Percentiles rank a stretch among this genome's conserved stretches.
phyloP scores from a whole-genome alignment of 2,329 filamentous ascomycete species.

The Pseudogymnoascus sp. region DNA sequence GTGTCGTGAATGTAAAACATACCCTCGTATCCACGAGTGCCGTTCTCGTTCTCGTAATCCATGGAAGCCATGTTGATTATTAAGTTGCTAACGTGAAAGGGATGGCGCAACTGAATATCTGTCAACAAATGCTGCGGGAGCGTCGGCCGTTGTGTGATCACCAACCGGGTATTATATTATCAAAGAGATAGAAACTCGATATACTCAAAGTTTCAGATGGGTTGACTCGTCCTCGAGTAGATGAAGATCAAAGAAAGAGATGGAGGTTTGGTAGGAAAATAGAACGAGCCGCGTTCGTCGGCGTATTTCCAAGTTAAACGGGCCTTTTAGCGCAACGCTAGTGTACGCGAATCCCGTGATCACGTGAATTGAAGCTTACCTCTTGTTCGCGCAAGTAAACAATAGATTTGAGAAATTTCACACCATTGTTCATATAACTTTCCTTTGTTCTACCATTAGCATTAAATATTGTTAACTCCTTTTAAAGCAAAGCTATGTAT shows the following conservation, averaged over 20 bases:
- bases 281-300: not conserved
- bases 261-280: conserved; percentile 6
- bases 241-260: conserved; percentile 8
- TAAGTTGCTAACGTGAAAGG: conserved; percentile 16
- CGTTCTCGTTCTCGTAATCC: conserved; percentile 63
- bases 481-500: not conserved
- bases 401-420: not conserved
- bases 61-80: conserved; percentile 44
- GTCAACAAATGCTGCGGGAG: not conserved
- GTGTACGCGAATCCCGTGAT: conserved; percentile 6
- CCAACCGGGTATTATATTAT: conserved; percentile 1
- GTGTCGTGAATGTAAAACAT: conserved; percentile 23
- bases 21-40: conserved; percentile 57
- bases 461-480: not conserved
- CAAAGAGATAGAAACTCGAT: not conserved
- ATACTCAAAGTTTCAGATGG: not conserved
- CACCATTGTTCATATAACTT: not conserved
- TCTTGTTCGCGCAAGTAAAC: not conserved
- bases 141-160: not conserved
- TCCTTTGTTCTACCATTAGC: not conserved
- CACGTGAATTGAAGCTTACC: not conserved
- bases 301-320: conserved; percentile 7
- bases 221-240: not conserved
- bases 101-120: conserved; percentile 4
- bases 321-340: conserved; percentile 3